Evolutionary conservation across 75 land plant genomes (phyloP).

Genomic region (Ceratopteris richardii): DNA sequence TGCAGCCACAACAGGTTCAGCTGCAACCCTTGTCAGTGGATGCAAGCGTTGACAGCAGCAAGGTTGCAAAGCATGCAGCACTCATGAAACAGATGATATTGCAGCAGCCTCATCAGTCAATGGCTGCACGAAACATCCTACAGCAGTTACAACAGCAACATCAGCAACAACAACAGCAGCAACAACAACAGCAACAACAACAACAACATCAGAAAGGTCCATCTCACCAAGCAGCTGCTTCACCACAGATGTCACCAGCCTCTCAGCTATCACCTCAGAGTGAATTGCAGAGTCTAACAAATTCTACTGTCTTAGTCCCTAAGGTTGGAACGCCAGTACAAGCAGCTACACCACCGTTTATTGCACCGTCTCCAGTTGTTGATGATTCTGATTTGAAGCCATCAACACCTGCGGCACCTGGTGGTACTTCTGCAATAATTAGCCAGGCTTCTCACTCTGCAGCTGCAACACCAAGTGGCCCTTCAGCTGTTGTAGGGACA

Average conservation of each 20-base stretch:
- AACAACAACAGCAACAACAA: slow-evolving; percentile 29
- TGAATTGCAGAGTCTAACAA: slow-evolving; percentile 49
- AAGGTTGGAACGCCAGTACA: slow-evolving; percentile 77
- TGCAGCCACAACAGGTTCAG: slow-evolving; percentile 56
- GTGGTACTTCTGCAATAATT: slow-evolving; percentile 25
- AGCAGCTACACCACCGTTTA: slow-evolving; percentile 70
- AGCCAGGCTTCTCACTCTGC: slow-evolving; percentile 10
- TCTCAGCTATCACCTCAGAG: slow-evolving; percentile 88
- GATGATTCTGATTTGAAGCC: slow-evolving; percentile 64
- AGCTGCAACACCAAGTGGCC: slow-evolving; percentile 19
- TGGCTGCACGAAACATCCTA: slow-evolving; percentile 13
- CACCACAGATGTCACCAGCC: slow-evolving; percentile 54
- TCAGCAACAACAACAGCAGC: too few relatives aligned
- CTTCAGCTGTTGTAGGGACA: slow-evolving; percentile 74
- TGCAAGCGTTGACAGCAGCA: neutral
- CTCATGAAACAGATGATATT: slow-evolving; percentile 25
- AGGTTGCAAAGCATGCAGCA: slow-evolving; percentile 25
- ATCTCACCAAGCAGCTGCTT: slow-evolving; percentile 56
- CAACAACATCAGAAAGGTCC: slow-evolving; percentile 53
- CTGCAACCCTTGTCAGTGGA: slow-evolving; percentile 4
- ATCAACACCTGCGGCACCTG: slow-evolving; percentile 30
- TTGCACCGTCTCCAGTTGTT: slow-evolving; percentile 66
- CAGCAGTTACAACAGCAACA: slow-evolving; percentile 23
- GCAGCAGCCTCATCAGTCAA: slow-evolving; percentile 25
- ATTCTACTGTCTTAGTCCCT: slow-evolving; percentile 20